phyloP scores from a whole-genome alignment of 805 yeast genomes.

The Monosporozyma siamensis region DNA sequence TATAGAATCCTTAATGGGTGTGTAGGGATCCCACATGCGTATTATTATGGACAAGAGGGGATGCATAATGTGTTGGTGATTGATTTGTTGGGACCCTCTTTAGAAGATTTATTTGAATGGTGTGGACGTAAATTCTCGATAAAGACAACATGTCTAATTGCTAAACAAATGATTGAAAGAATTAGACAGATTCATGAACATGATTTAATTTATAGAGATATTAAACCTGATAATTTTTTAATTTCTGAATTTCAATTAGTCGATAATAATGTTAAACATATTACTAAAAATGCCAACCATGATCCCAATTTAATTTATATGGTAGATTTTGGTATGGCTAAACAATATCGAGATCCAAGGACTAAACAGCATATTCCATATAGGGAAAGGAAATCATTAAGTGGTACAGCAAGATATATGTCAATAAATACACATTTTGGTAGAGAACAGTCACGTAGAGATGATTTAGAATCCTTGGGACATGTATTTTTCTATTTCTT shows the following conservation, averaged over 20 bases:
- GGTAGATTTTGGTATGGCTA: conserved; percentile 98
- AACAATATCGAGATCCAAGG: conserved; percentile 93
- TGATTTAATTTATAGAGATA: conserved; percentile 89
- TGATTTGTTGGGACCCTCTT: conserved; percentile 88
- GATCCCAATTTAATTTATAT: no score
- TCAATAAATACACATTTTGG: conserved; percentile 95
- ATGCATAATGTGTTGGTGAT: conserved; percentile 90
- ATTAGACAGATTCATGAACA: conserved; percentile 83
- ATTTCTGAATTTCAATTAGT: conserved; percentile 86
- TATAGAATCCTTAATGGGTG: conserved; percentile 79
- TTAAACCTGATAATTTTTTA: conserved; percentile 93
- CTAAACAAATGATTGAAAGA: conserved; percentile 86
- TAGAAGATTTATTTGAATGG: conserved; percentile 97
- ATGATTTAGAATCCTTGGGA: conserved; percentile 92
- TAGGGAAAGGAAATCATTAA: conserved; percentile 87
- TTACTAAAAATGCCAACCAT: no score
- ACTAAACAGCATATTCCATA: conserved; percentile 94
- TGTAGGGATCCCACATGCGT: conserved; percentile 85
- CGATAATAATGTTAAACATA: conserved; percentile 71
- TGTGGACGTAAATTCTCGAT: conserved; percentile 84
- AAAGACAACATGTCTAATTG: conserved; percentile 87
- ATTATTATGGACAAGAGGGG: conserved; percentile 97
- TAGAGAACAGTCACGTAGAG: conserved; percentile 92
- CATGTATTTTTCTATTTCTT: conserved; percentile 93
- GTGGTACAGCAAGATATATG: conserved; percentile 99